Evolutionary conservation across 2,329 filamentous ascomycete genomes (phyloP), one percentile per base, ranked within the genome.

Genomic region (Phialophora chinensis): DNA sequence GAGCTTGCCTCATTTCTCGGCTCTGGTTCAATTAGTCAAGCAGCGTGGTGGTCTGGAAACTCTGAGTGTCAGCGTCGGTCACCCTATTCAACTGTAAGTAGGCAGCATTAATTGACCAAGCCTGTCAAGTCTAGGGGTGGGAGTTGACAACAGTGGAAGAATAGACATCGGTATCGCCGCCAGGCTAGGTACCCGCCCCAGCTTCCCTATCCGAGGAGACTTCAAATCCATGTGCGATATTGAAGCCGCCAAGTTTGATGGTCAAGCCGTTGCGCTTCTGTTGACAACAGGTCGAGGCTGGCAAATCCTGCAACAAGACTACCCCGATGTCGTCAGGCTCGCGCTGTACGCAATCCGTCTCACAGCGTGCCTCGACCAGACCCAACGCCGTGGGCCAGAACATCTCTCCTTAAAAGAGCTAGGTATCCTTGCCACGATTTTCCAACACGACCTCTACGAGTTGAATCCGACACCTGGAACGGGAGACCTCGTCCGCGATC

Each of bases 31-130:
- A 27, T 20, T 54, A 31, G 52, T 54, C 23, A 54, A 54, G 27
- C 52, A 54, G 29, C 52, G 52, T 20, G 52, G 52, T 20, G 52
- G 52, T 8, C 29, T 54, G 52, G 29, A 54, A 6, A 33, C 52
- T 5, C 17, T 54, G 23, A 54, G 52, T n/a, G 52, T 54, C 52
- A 54, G 52, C n/a, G 52, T 54, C 52, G 29, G 52, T 14, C 52
- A 54, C 14, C 52, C 52, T n/a, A 27, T 54, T 54, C 52, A 54
- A 54, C 17, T 54, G 52, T 54, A n/a, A 54, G 52, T 54, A 4
- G 20, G 14, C n/a, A 10, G 23, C 47, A 12, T 5, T 4, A 8
- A 27, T 14, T 50, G 47, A 50, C 7, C 47, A 25, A 50, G 17
- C 47, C 35, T 38, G 12, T 17, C 35, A 6, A 5, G 35, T 14